A percentile compares a stretch with the other conserved stretches of the same genome.
These are phyloP conservation scores for Kentomonas sorsogonicus DNA, from an alignment of 208 protist genomes.

Conservation along the genomic window DNA sequence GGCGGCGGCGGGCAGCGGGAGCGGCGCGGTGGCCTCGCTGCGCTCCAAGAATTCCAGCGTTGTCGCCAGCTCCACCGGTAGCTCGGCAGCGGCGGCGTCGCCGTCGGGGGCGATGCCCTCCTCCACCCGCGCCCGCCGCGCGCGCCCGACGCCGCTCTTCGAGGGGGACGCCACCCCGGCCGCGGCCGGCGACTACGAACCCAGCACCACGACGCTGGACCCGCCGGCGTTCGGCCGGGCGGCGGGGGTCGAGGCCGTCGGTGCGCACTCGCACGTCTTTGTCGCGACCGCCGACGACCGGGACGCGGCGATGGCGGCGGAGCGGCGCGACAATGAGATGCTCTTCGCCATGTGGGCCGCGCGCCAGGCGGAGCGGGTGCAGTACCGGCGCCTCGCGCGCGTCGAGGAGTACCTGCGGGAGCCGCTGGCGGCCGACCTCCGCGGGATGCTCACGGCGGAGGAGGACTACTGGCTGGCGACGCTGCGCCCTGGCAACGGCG, in stretches of 20 bases:
- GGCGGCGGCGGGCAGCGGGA: too few relatives aligned
- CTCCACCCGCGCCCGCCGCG: not conserved
- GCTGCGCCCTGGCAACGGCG: too few relatives aligned
- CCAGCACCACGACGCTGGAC: not conserved
- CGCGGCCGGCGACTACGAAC: not conserved
- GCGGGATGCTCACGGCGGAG: conserved; percentile 39
- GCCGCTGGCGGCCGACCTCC: conserved; percentile 34
- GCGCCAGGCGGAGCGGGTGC: conserved; percentile 33
- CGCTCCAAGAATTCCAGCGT: too few relatives aligned
- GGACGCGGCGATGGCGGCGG: conserved; percentile 16
- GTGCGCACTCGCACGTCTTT: conserved; percentile 1
- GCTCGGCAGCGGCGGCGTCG: too few relatives aligned
- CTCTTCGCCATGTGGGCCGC: conserved; percentile 58
- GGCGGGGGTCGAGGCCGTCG: too few relatives aligned
- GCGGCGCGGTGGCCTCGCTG: too few relatives aligned
- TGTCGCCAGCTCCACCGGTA: too few relatives aligned
- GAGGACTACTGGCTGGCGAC: conserved; percentile 41
- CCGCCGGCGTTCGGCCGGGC: not conserved
- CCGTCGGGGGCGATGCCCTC: too few relatives aligned
- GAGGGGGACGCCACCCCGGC: not conserved
- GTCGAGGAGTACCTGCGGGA: conserved; percentile 28
- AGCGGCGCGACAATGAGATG: not conserved
- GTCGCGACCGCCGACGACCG: conserved; percentile 41
- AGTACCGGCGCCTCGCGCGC: conserved; percentile 15
- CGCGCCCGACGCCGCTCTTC: not conserved